Evolutionary conservation across 495 filamentous ascomycete genomes (phyloP).

Genomic region (Xanthoparmelia taractica): DNA sequence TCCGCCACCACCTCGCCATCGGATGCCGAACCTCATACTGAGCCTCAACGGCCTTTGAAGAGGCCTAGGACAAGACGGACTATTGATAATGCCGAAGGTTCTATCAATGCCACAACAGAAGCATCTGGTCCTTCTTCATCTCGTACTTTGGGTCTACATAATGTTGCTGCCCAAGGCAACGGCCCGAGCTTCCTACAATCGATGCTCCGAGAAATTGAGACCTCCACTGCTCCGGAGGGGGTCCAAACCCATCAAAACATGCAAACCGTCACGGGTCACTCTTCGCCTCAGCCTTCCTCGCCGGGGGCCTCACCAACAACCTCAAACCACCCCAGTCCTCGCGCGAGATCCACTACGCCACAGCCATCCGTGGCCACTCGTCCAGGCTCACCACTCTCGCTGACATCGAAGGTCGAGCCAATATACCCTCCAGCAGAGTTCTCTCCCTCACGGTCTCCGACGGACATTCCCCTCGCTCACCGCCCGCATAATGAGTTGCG

Average conservation of each 20-base stretch:
- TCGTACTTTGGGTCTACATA: slow-evolving; percentile 13
- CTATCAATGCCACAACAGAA: slow-evolving; percentile 35
- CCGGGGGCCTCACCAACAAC: slow-evolving; percentile 64
- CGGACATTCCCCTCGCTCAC: slow-evolving; percentile 34
- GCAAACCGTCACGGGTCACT: slow-evolving; percentile 39
- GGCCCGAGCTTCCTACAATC: slow-evolving; percentile 70
- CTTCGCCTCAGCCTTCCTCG: slow-evolving; percentile 55
- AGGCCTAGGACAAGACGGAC: slow-evolving; percentile 64
- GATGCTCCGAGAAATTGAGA: slow-evolving; percentile 79
- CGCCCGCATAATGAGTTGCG: slow-evolving; percentile 10
- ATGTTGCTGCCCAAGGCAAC: slow-evolving; percentile 31
- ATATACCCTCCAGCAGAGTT: slow-evolving; percentile 53
- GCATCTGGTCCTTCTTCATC: slow-evolving; percentile 23
- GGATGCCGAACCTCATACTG: slow-evolving; percentile 44
- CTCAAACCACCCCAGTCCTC: slow-evolving; percentile 60
- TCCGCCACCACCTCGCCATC: slow-evolving; percentile 67
- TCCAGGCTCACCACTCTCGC: slow-evolving; percentile 58
- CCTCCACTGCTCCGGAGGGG: slow-evolving; percentile 50
- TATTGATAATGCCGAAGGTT: slow-evolving; percentile 45
- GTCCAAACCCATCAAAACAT: slow-evolving; percentile 40
- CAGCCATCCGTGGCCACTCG: slow-evolving; percentile 55
- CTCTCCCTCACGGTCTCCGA: slow-evolving; percentile 53
- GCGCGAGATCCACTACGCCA: slow-evolving; percentile 63
- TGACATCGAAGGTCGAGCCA: slow-evolving; percentile 58
- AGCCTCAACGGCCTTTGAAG: slow-evolving; percentile 60